phyloP scores from a whole-genome alignment of 768 basidiomycete genomes.

The Suillus lakei region DNA sequence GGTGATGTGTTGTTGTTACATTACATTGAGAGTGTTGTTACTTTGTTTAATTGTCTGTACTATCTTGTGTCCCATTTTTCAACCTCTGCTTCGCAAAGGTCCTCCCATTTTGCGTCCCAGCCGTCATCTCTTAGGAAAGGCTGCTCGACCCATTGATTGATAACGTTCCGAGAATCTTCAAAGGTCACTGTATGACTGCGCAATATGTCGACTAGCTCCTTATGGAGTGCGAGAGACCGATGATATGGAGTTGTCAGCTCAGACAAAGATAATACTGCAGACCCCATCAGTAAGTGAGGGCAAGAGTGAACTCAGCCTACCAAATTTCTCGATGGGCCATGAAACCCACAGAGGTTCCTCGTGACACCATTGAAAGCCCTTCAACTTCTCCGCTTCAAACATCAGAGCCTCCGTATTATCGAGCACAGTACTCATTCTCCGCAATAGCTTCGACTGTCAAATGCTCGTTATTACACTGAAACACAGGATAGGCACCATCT shows the following conservation, averaged over 20 bases:
- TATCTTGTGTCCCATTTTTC: conserved; percentile 63
- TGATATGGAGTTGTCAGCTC: conserved; percentile 67
- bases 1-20: conserved; percentile 12
- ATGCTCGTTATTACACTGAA: neutral
- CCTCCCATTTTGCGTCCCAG: conserved; percentile 80
- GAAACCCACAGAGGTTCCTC: conserved; percentile 81
- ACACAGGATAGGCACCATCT: conserved; percentile 24
- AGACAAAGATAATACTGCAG: conserved; percentile 57
- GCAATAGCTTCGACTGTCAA: conserved; percentile 69
- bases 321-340: conserved; percentile 82
- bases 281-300: neutral
- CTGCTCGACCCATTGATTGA: conserved; percentile 73
- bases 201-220: conserved; percentile 57
- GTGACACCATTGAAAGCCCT: conserved; percentile 73
- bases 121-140: conserved; percentile 66
- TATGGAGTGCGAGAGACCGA: conserved; percentile 63
- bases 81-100: conserved; percentile 76
- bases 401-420: conserved; percentile 69
- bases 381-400: conserved; percentile 69
- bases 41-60: conserved; percentile 19
- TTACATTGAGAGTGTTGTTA: conserved; percentile 14
- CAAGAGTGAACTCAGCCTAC: conserved; percentile 36
- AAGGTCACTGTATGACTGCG: conserved; percentile 72
- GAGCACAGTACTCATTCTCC: conserved; percentile 62
- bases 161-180: conserved; percentile 64